Percentiles rank a stretch among this genome's conserved stretches.
Evolutionary conservation across 345 rosid genomes (phyloP).

Genomic region (Schrenkiella parvula): DNA sequence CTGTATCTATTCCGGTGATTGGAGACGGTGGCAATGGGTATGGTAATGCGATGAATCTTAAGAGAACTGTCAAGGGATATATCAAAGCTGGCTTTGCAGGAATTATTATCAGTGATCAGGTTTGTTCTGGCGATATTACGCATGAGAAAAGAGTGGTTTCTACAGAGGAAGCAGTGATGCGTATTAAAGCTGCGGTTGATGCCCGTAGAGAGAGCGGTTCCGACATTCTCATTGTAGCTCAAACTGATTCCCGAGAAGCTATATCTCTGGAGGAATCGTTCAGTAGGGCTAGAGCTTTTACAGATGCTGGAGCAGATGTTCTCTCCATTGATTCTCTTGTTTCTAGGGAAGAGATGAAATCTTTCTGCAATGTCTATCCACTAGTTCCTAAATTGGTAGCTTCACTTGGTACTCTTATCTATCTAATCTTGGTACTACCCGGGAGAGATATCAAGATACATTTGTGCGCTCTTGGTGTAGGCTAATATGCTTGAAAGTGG

Average conservation of each 20-base stretch:
- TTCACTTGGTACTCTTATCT: neutral
- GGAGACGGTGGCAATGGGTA: slow-evolving; percentile 88
- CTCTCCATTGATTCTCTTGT: slow-evolving; percentile 72
- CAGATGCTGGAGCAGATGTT: slow-evolving; percentile 94
- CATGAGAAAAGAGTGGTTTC: slow-evolving; percentile 71
- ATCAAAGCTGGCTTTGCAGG: slow-evolving; percentile 87
- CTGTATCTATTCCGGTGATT: slow-evolving; percentile 72
- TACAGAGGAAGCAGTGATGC: slow-evolving; percentile 82
- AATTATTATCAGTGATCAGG: slow-evolving; percentile 85
- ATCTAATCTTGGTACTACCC: neutral
- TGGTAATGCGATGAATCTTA: slow-evolving; percentile 82
- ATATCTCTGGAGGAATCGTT: slow-evolving; percentile 78
- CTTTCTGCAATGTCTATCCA: slow-evolving; percentile 81
- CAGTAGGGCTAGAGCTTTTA: slow-evolving; percentile 82
- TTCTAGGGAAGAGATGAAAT: slow-evolving; percentile 86
- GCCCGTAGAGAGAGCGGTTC: slow-evolving; percentile 70
- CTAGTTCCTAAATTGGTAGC: slow-evolving; percentile 81
- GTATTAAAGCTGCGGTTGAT: slow-evolving; percentile 83
- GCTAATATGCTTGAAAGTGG: slow-evolving; percentile 94
- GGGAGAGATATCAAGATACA: slow-evolving; percentile 10
- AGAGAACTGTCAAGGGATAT: slow-evolving; percentile 82
- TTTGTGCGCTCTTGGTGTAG: slow-evolving; percentile 30
- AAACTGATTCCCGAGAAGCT: slow-evolving; percentile 81
- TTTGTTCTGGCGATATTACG: slow-evolving; percentile 48
- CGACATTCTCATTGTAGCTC: slow-evolving; percentile 81